A percentile compares a stretch with the other conserved stretches of the same genome.
Evolutionary conservation across 805 yeast species (phyloP).

Genomic region (Nakazawaea wickerhamii): DNA sequence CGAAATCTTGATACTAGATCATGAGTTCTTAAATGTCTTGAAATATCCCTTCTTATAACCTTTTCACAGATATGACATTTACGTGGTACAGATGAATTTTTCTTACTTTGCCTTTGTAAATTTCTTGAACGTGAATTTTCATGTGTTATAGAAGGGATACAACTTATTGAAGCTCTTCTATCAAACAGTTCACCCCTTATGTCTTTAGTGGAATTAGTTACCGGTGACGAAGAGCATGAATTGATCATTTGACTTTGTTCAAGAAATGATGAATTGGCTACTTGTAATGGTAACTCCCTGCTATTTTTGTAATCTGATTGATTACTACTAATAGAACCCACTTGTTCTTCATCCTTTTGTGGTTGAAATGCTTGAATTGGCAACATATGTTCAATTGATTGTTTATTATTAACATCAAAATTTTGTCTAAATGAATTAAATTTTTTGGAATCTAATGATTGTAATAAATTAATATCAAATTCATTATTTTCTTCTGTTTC

Average conservation of each 20-base stretch:
- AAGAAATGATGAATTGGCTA: background rate
- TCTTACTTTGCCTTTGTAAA: background rate
- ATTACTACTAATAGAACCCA: too few relatives aligned
- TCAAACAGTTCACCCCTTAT: background rate
- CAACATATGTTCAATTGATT: background rate
- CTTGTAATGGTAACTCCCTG: too few relatives aligned
- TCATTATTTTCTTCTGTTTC: background rate
- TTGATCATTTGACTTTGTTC: background rate
- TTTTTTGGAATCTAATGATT: too few relatives aligned
- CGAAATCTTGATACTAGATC: slow-evolving; percentile 49
- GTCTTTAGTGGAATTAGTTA: too few relatives aligned
- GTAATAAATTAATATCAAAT: too few relatives aligned
- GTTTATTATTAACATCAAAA: background rate
- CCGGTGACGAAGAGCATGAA: background rate
- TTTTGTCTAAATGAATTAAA: too few relatives aligned
- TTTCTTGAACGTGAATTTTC: background rate
- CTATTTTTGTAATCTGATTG: too few relatives aligned
- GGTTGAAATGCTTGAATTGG: background rate
- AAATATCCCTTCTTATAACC: slow-evolving; percentile 52
- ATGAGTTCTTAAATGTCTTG: slow-evolving; percentile 60
- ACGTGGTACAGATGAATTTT: slow-evolving; percentile 11
- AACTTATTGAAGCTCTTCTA: background rate
- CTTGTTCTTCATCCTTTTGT: too few relatives aligned
- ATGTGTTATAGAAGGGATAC: background rate
- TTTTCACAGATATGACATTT: slow-evolving; percentile 49